Conservation (phyloP, 2,329 filamentous ascomycete genomes). For the Claviceps fusiformis region DNA sequence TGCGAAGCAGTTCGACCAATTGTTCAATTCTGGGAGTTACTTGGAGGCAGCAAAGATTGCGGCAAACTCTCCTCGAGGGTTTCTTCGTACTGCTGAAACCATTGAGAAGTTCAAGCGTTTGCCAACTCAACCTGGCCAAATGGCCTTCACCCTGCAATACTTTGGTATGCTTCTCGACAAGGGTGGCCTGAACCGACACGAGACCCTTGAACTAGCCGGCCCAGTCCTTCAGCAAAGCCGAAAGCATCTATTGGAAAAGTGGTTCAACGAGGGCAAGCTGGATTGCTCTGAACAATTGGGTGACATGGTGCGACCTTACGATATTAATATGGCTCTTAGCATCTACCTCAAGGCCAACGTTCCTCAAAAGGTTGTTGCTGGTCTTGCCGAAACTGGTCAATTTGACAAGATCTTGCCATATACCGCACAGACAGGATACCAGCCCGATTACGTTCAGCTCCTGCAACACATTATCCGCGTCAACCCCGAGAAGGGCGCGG, state of each 20-base stretch:
- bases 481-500: conserved; percentile 84
- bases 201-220: conserved; percentile 84
- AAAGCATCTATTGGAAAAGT: conserved; percentile 94
- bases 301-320: conserved; percentile 82
- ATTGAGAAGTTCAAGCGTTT: conserved; percentile 92
- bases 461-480: conserved; percentile 85
- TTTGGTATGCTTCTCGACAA: conserved; percentile 97
- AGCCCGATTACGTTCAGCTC: conserved; percentile 87
- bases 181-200: conserved; percentile 79
- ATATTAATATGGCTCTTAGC: conserved; percentile 71
- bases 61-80: conserved; percentile 89
- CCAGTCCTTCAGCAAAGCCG: conserved; percentile 88
- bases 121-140: conserved; percentile 66
- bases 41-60: conserved; percentile 87
- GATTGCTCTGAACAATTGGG: conserved; percentile 93
- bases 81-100: conserved; percentile 84
- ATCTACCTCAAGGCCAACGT: conserved; percentile 89
- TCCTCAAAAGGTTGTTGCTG: conserved; percentile 86
- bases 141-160: conserved; percentile 92
- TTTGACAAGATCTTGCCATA: conserved; percentile 96
- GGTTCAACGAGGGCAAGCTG: conserved; percentile 91
- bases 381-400: conserved; percentile 87
- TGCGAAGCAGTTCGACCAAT: conserved; percentile 79
- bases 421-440: conserved; percentile 69
- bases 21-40: conserved; percentile 69